phyloP scores from a whole-genome alignment of 202 grass and related monocot species.

The Brachypodium distachyon region DNA sequence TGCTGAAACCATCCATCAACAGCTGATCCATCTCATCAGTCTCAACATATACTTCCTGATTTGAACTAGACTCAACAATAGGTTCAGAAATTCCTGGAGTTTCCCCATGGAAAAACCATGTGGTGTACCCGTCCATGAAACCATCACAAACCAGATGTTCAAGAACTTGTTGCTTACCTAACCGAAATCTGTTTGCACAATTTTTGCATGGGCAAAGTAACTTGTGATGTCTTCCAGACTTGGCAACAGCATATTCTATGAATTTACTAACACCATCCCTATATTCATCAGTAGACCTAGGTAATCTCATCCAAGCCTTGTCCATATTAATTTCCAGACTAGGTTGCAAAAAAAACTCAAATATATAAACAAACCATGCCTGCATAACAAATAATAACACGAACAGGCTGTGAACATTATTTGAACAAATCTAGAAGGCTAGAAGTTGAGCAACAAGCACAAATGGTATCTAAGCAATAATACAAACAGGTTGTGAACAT shows the following conservation, averaged over 20 bases:
- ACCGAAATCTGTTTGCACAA: neutral
- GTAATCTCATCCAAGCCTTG: neutral
- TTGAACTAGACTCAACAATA: neutral
- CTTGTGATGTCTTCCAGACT: neutral
- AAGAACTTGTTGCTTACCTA: neutral
- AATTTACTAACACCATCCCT: neutral
- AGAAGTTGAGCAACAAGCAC: no score
- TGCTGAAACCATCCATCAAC: neutral
- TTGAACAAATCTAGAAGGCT: no score
- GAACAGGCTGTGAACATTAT: no score
- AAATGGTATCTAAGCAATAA: no score
- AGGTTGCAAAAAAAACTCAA: no score
- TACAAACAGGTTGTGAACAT: no score
- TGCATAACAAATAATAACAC: no score
- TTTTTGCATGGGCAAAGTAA: neutral
- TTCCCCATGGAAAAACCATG: neutral
- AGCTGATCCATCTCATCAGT: neutral
- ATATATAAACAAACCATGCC: no score
- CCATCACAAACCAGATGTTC: neutral
- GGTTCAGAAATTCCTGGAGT: neutral
- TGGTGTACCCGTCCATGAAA: neutral
- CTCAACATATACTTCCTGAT: neutral
- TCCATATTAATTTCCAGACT: no score
- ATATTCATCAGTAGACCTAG: neutral
- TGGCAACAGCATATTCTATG: neutral